Evolutionary conservation across 2,329 filamentous ascomycete genomes (phyloP).

Genomic region (Cytospora paraplurivora): DNA sequence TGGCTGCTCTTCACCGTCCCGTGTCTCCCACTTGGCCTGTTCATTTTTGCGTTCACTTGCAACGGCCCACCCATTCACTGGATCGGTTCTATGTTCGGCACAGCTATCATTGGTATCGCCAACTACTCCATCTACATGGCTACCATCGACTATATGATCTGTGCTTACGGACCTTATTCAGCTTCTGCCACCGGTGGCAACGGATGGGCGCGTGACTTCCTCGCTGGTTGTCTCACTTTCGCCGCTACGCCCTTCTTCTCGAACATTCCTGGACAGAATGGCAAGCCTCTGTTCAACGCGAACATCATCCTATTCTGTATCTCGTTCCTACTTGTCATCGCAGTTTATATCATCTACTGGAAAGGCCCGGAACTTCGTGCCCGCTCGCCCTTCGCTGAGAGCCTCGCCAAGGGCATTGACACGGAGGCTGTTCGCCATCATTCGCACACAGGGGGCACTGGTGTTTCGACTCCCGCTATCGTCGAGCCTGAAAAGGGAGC

Average conservation of each 20-base stretch:
- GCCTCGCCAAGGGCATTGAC: slow-evolving; percentile 47
- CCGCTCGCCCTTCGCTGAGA: slow-evolving; percentile 66
- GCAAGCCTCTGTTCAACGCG: slow-evolving; percentile 44
- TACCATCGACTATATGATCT: slow-evolving; percentile 77
- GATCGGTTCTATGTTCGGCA: slow-evolving; percentile 68
- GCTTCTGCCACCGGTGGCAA: slow-evolving; percentile 77
- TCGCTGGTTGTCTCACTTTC: slow-evolving; percentile 71
- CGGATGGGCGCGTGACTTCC: slow-evolving; percentile 71
- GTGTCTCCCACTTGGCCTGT: slow-evolving; percentile 65
- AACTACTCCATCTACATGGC: slow-evolving; percentile 72
- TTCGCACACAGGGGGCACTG: background rate
- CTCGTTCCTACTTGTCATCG: slow-evolving; percentile 60
- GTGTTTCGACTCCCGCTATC: background rate
- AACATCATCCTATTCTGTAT: slow-evolving; percentile 66
- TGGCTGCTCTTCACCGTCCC: slow-evolving; percentile 65
- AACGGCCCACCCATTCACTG: slow-evolving; percentile 66
- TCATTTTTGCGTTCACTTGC: slow-evolving; percentile 70
- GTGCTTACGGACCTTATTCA: slow-evolving; percentile 71
- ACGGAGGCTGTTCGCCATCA: background rate
- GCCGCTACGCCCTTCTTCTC: slow-evolving; percentile 66
- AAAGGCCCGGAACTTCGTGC: slow-evolving; percentile 62
- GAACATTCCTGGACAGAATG: slow-evolving; percentile 55
- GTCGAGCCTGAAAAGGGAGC: background rate
- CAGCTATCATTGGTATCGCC: slow-evolving; percentile 68
- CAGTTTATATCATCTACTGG: slow-evolving; percentile 69